phyloP scores from a whole-genome alignment of 2,329 filamentous ascomycete genomes.

The Pseudogymnoascus sp. region DNA sequence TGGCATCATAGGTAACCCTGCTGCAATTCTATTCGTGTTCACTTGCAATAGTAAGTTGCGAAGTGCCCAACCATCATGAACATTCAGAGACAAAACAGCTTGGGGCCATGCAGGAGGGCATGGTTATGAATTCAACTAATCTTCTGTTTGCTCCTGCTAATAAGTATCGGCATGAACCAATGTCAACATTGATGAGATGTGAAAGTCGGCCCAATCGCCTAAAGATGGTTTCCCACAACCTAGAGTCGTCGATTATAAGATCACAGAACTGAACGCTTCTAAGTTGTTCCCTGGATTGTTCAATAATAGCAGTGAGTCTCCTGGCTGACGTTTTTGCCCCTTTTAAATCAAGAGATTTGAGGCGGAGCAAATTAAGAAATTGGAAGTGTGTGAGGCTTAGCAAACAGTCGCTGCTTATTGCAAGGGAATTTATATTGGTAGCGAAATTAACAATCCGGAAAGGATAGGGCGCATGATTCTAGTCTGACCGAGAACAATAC shows the following conservation, averaged over 20 bases:
- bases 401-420: not conserved
- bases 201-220: not conserved
- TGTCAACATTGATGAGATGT: not conserved
- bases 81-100: not conserved
- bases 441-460: not conserved
- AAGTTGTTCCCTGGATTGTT: not conserved
- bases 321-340: not conserved
- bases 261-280: not conserved
- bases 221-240: not conserved
- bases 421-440: not conserved
- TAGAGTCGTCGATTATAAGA: not conserved
- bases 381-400: not conserved
- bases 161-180: not conserved
- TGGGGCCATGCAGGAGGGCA: not conserved
- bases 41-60: not conserved
- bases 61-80: not conserved
- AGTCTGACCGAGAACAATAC: not conserved
- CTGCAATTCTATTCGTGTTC: not conserved
- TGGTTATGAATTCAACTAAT: not conserved
- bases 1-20: not conserved
- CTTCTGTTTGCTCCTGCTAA: not conserved
- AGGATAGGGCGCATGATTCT: not conserved
- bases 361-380: not conserved
- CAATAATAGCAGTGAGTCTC: not conserved
- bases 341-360: not conserved